Base-by-base conservation (phyloP, 495 filamentous ascomycete species). In the Talaromyces stipitatus region DNA sequence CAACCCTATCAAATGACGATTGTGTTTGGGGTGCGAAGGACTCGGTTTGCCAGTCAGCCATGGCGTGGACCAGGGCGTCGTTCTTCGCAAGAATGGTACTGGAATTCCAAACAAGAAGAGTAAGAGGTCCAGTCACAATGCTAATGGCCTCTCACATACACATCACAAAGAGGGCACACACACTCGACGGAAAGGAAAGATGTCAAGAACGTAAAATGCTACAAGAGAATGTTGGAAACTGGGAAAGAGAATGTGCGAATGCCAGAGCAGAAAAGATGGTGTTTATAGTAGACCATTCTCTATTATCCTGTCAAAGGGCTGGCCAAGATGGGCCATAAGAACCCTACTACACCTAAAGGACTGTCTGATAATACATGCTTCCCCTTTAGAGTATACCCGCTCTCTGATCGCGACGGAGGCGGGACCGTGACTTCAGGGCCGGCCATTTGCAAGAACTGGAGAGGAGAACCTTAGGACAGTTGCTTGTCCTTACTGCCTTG, bases 171-270 rank as follows among this genome's bases (percentile, higher is more conserved):
- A 48, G 45, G 45, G 24, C 11, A 54, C 30, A 41, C 50, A 54
- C 51, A 54, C n/a, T 41, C 51, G 26, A 29, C 36, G 12, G 51
- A 32, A 55, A 20, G 12, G 14, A 29, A 14, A 29, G 48, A 51
- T 58, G 61, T 61, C 63, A 66, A 71, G 67, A 69, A 74, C 73
- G 73, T 64, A 69, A 57, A 62, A 60, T 61, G 67, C 58, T 64
- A 60, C 66, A 72, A 69, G 74, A 76, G 71, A 78, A 74, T 71
- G 68, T 74, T 67, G 72, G 69, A 72, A 68, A 75, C 75, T 78
- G 71, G 59, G 68, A 72, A 77, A 81, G 77, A 79, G 79, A 82
- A 82, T 82, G 81, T 78, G 71, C 66, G 69, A 57, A 46, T 55
- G 36, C 54, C 54, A 41, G 54, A 78, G 75, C 74, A 73, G 72